These are phyloP conservation scores for Turnera subulata DNA, from an alignment of 345 rosid species.

Conservation along the genomic window DNA sequence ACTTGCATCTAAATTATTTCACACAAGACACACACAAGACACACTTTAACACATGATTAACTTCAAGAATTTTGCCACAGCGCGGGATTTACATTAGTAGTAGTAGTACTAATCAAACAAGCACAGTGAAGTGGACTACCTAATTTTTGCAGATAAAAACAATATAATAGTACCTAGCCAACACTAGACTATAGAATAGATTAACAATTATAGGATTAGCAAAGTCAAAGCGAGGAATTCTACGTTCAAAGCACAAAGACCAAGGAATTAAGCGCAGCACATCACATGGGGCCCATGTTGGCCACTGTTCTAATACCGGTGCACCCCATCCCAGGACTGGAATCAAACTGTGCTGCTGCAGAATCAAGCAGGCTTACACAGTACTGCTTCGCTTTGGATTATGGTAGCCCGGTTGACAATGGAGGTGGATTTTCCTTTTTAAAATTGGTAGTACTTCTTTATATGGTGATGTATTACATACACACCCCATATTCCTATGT, in stretches of 20 bases:
- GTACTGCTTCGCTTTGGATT: conserved; percentile 3
- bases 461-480: too few relatives aligned
- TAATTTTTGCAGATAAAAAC: too few relatives aligned
- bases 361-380: neutral
- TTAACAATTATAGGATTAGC: conserved; percentile 4
- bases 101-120: too few relatives aligned
- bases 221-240: conserved; percentile 47
- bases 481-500: too few relatives aligned
- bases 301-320: conserved; percentile 21
- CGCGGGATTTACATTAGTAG: too few relatives aligned
- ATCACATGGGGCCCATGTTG: conserved; percentile 54
- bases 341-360: neutral
- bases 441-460: too few relatives aligned
- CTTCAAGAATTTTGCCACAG: too few relatives aligned
- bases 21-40: too few relatives aligned
- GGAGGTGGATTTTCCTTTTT: neutral
- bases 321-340: conserved; percentile 13
- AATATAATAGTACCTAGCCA: neutral
- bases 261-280: conserved; percentile 42
- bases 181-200: neutral
- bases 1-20: too few relatives aligned
- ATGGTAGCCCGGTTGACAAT: conserved; percentile 8
- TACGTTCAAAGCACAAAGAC: conserved; percentile 45
- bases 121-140: too few relatives aligned
- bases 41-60: too few relatives aligned